Evolutionary conservation across 768 basidiomycete species (phyloP).

Genomic region (Austroboletus eburneus): DNA sequence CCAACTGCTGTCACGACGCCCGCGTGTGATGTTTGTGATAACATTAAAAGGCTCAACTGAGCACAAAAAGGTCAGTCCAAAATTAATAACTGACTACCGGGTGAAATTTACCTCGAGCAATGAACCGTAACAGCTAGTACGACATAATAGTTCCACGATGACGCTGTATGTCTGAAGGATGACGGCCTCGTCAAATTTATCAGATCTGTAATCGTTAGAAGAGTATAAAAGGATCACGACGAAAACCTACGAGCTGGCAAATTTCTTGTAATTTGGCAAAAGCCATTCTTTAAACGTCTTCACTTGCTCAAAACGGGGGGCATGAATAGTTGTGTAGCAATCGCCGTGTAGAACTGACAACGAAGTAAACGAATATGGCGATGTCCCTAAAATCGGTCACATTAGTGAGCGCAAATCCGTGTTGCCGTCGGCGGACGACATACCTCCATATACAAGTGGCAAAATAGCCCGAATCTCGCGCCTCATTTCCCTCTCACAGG

Average conservation of each 20-base stretch:
- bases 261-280: conserved; percentile 60
- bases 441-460: conserved; percentile 68
- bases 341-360: conserved; percentile 36
- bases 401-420: conserved; percentile 3
- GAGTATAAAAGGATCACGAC: not conserved
- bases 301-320: conserved; percentile 73
- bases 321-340: conserved; percentile 46
- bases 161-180: conserved; percentile 56
- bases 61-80: conserved; percentile 5
- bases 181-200: conserved; percentile 29
- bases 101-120: conserved; percentile 56
- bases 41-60: conserved; percentile 50
- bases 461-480: conserved; percentile 61
- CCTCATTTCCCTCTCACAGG: conserved; percentile 65
- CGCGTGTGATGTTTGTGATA: conserved; percentile 48
- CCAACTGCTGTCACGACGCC: conserved; percentile 59
- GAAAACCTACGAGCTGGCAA: conserved; percentile 43
- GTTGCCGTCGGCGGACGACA: not conserved
- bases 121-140: conserved; percentile 59
- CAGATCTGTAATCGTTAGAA: conserved; percentile 19
- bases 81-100: not conserved
- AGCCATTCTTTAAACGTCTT: conserved; percentile 70
- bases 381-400: conserved; percentile 30
- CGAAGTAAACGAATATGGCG: conserved; percentile 28
- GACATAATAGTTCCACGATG: conserved; percentile 56